phyloP scores from a whole-genome alignment of 2,329 filamentous ascomycete genomes.

The Leptoxyphium fumago region DNA sequence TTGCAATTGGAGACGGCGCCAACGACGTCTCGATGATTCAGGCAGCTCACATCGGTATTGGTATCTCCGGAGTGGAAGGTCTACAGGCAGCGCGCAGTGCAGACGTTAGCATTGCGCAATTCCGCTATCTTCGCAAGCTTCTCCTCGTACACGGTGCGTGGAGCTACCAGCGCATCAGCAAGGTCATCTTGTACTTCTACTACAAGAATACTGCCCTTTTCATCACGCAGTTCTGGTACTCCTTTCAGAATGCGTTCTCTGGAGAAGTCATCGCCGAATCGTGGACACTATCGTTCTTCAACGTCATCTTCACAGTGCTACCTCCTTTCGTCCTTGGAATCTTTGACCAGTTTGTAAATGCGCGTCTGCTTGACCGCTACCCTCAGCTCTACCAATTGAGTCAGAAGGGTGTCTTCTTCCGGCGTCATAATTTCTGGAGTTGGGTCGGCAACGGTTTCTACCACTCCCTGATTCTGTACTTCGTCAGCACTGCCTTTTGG shows the following conservation, averaged over 20 bases:
- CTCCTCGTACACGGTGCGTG: conserved; percentile 90
- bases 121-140: conserved; percentile 85
- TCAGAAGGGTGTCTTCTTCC: conserved; percentile 88
- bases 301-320: conserved; percentile 91
- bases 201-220: conserved; percentile 99
- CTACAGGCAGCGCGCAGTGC: conserved; percentile 90
- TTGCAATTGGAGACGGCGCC: conserved; percentile 92
- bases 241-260: conserved; percentile 96
- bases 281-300: conserved; percentile 99
- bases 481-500: conserved; percentile 69
- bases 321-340: conserved; percentile 91
- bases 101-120: conserved; percentile 90
- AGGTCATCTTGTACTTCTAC: conserved; percentile 95
- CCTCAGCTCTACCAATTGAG: conserved; percentile 89
- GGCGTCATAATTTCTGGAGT: conserved; percentile 75
- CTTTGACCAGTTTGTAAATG: conserved; percentile 94
- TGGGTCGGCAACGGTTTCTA: conserved; percentile 95
- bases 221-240: conserved; percentile 99
- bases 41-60: conserved; percentile 91
- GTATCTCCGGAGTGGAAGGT: conserved; percentile 94
- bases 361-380: conserved; percentile 82
- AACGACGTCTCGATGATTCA: conserved; percentile 99
- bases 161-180: conserved; percentile 95
- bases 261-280: conserved; percentile 98
- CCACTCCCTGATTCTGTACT: conserved; percentile 86